Base-by-base conservation (phyloP, 768 basidiomycete genomes). In the Termitomyces titanicus region DNA sequence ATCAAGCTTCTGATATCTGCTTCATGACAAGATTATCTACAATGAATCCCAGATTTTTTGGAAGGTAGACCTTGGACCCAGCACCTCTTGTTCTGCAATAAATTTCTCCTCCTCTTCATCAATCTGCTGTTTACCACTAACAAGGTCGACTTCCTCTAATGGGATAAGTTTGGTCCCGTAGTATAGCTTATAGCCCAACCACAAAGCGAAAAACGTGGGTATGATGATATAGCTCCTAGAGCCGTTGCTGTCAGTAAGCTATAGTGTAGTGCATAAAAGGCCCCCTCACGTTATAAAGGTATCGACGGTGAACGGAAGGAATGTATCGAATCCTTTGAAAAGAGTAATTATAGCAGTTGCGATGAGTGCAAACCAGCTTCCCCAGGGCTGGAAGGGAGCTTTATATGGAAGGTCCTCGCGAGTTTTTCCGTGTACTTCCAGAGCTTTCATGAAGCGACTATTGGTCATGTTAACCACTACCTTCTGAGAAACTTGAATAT, bases 331-430 rank as follows among this genome's bases (percentile, higher is more conserved):
- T 24, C 79, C 81, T 66, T 86, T 84, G 72, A 86, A 85, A 6
- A 83, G 53, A 3, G 77, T 78, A 58, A 85, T 80, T 49, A 84
- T 72, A 10, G 60, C 72, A 1, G 81, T 83, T 29, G 77, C 70
- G 40, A 74, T 69, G 12, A 84, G 66, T 24, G 84, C 85, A 63
- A 83, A 79, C 79, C 78, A 84, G 40, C 79, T 79, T 22, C 82
- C 80, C 68, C 75, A 84, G 24, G 82, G 82, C 63, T 81, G 81
- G 64, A 84, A 82, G n/a, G 84, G 83, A 7, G 80, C 83, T 65
- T 80, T 77, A 61, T 77, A 78, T 3, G 79, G 77, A 6, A 80
- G 64, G 15, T 68, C 67, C 43, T 78, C 73, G 45, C 78, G 68
- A 20, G 72, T 73, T 53, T 72, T 67, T 15, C 74, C 75, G 39